Conservation (phyloP, 2,329 filamentous ascomycete species). For the Alternaria hordeiaustralica region DNA sequence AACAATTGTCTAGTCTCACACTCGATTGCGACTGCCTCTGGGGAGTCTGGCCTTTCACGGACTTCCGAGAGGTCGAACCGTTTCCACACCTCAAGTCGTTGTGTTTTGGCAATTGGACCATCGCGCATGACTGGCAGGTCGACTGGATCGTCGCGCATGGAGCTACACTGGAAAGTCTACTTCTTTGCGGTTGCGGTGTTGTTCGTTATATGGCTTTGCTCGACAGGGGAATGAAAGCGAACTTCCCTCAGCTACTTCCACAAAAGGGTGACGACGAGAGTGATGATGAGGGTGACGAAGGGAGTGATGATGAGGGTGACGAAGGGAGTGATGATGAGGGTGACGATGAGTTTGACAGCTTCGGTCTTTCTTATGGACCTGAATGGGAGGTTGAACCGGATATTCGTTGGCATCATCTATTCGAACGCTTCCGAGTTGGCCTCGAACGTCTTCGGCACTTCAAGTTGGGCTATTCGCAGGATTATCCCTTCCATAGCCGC, state of each 20-base stretch:
- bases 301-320: not conserved
- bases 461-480: conserved; percentile 2
- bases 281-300: not conserved
- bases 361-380: not conserved
- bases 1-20: not conserved
- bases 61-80: not conserved
- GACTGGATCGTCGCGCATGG: conserved; percentile 55
- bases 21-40: not conserved
- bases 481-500: not conserved
- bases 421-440: conserved; percentile 9
- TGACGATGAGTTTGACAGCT: not conserved
- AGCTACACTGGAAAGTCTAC: conserved; percentile 49
- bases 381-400: not conserved
- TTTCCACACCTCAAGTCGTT: conserved; percentile 35
- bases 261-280: not conserved
- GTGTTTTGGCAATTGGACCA: conserved; percentile 51
- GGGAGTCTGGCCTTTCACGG: not conserved
- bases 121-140: conserved; percentile 55
- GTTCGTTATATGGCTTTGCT: conserved; percentile 6
- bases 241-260: not conserved
- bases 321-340: not conserved
- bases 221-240: not conserved
- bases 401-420: conserved; percentile 18
- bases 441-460: conserved; percentile 17
- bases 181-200: conserved; percentile 55